A percentile compares a stretch with the other conserved stretches of the same genome.
phyloP scores from a whole-genome alignment of 2,329 filamentous ascomycete species.

The Teratosphaeriaceae sp. region DNA sequence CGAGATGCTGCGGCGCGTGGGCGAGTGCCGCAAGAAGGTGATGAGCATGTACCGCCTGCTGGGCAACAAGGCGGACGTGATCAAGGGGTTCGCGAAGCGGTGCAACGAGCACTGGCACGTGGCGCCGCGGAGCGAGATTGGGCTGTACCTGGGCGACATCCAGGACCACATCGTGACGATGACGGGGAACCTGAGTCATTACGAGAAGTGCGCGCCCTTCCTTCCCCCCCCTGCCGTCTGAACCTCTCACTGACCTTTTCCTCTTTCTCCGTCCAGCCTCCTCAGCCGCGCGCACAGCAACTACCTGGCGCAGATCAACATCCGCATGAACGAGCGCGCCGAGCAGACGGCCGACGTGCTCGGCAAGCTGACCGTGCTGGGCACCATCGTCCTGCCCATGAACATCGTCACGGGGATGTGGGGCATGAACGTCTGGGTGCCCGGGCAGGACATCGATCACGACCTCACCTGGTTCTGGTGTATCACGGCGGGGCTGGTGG shows the following conservation, averaged over 20 bases:
- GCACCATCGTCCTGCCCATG: constrained; percentile 96
- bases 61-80: constrained; percentile 97
- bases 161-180: constrained; percentile 99
- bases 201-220: constrained; percentile 72
- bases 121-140: constrained; percentile 89
- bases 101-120: constrained; percentile 99
- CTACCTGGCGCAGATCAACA: constrained; percentile 99
- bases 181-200: constrained; percentile 92
- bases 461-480: constrained; percentile 43
- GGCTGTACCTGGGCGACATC: constrained; percentile 95
- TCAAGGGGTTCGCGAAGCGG: constrained; percentile 96
- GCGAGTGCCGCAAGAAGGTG: constrained; percentile 92
- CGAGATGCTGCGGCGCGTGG: constrained; percentile 88
- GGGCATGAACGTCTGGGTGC: constrained; percentile 89
- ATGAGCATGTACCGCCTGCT: constrained; percentile 91
- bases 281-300: constrained; percentile 88
- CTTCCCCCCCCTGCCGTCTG: not conserved
- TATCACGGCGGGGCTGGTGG: constrained; percentile 64
- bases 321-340: constrained; percentile 95
- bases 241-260: constrained; percentile 13
- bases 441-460: constrained; percentile 78
- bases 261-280: constrained; percentile 57
- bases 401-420: constrained; percentile 98
- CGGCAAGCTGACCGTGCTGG: constrained; percentile 88
- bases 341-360: constrained; percentile 94